Conservation (phyloP, 164 flowering plant genomes). For the Umbellularia californica region DNA sequence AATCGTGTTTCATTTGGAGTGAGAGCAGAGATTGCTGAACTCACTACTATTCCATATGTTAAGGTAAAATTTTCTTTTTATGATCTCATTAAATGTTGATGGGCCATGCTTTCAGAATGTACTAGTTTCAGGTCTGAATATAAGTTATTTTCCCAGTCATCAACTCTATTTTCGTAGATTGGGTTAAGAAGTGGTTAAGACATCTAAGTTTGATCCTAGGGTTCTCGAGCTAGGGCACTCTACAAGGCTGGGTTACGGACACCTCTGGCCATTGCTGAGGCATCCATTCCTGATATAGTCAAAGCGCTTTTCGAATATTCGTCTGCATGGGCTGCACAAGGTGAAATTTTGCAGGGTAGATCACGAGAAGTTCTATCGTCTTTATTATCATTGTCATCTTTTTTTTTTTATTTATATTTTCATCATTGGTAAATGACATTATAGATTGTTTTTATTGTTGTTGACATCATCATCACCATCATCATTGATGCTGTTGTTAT, state of each 20-base stretch:
- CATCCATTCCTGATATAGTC: constrained; percentile 66
- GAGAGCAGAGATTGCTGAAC: constrained; percentile 94
- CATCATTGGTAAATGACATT: background rate
- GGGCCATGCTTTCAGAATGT: background rate
- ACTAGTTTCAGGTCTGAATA: too few species aligned
- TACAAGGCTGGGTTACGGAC: constrained; percentile 93
- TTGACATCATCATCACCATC: background rate
- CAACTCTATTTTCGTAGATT: background rate
- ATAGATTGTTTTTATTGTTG: background rate
- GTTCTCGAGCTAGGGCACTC: constrained; percentile 95
- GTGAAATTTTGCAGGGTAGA: constrained; percentile 28
- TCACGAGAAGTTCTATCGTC: background rate
- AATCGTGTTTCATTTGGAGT: constrained; percentile 97
- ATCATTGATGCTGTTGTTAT: background rate
- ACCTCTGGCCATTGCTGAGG: constrained; percentile 86
- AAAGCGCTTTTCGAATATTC: constrained; percentile 86
- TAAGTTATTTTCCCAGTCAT: too few species aligned
- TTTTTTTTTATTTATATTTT: background rate
- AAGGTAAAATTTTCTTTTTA: constrained; percentile 42
- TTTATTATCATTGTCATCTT: background rate
- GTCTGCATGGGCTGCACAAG: constrained; percentile 65
- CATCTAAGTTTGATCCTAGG: constrained; percentile 37
- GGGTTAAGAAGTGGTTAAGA: background rate
- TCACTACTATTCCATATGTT: constrained; percentile 81
- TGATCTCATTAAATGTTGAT: background rate